These are phyloP conservation scores for Coprinopsis marcescibilis DNA, from an alignment of 768 basidiomycete species.

Conservation along the genomic window DNA sequence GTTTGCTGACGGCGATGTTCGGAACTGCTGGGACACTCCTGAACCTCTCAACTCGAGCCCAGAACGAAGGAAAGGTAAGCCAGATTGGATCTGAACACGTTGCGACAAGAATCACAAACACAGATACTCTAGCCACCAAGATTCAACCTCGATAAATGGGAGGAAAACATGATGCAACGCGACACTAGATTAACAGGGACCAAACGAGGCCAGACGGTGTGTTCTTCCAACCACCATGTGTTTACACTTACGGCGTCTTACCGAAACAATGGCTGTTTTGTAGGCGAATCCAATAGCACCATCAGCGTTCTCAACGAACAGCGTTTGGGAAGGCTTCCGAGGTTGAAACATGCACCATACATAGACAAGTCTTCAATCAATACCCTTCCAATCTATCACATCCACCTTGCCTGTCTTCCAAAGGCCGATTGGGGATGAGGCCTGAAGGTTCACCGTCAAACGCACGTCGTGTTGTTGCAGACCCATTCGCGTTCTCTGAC, in stretches of 20 bases:
- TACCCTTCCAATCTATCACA: background rate
- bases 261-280: too few relatives aligned
- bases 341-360: conserved; percentile 29
- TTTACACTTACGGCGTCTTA: too few relatives aligned
- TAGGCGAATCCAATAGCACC: conserved; percentile 70
- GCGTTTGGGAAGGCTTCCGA: conserved; percentile 62
- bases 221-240: too few relatives aligned
- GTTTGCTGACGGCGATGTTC: conserved; percentile 83
- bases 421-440: background rate
- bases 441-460: conserved; percentile 3
- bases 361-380: background rate
- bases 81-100: background rate
- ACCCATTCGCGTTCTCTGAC: too few relatives aligned
- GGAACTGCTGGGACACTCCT: conserved; percentile 86
- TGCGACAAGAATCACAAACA: background rate
- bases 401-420: background rate
- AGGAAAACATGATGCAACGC: conserved; percentile 93
- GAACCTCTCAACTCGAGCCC: conserved; percentile 67
- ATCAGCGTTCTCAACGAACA: conserved; percentile 64
- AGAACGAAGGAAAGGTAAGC: conserved; percentile 87
- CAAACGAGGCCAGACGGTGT: conserved; percentile 76
- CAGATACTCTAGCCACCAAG: conserved; percentile 57
- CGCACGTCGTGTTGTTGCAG: too few relatives aligned
- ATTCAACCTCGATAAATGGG: conserved; percentile 85
- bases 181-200: conserved; percentile 87